Evolutionary conservation across 225 moss, liverwort and hornwort genomes (phyloP).

Genomic region (Physcomitrium patens): DNA sequence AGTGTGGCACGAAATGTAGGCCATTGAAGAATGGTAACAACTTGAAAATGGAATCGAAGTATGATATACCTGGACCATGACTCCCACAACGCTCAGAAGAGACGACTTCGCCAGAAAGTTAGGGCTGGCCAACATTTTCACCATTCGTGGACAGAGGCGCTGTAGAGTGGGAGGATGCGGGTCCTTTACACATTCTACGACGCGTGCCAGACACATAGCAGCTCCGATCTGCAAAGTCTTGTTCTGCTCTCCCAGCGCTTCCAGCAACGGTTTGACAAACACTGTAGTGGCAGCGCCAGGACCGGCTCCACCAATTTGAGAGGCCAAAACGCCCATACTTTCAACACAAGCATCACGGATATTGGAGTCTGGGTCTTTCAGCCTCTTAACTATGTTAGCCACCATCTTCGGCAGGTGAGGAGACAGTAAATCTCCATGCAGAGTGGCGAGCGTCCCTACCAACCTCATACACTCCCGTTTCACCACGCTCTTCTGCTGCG

Average conservation of each 20-base stretch:
- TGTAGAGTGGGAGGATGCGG: conserved; percentile 70
- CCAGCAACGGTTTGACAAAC: conserved; percentile 91
- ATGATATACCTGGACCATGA: conserved; percentile 76
- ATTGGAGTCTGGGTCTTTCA: conserved; percentile 96
- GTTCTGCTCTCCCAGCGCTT: conserved; percentile 93
- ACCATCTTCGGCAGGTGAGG: conserved; percentile 91
- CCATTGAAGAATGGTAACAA: not conserved
- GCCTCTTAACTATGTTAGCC: conserved; percentile 76
- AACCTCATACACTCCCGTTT: conserved; percentile 85
- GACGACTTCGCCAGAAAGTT: conserved; percentile 94
- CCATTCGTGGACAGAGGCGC: conserved; percentile 81
- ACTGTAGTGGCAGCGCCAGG: conserved; percentile 59
- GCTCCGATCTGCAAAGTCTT: conserved; percentile 84
- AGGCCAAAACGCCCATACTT: conserved; percentile 75
- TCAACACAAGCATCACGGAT: conserved; percentile 97
- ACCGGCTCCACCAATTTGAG: conserved; percentile 72
- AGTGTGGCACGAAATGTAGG: not conserved
- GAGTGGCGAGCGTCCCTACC: conserved; percentile 79
- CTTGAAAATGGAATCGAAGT: conserved; percentile 3
- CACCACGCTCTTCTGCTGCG: conserved; percentile 99
- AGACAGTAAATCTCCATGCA: conserved; percentile 76
- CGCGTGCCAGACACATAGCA: conserved; percentile 78
- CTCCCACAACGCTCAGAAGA: conserved; percentile 79
- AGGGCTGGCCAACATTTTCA: conserved; percentile 79
- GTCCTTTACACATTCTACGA: conserved; percentile 81